A percentile compares a stretch with the other conserved stretches of the same genome.
Evolutionary conservation across 495 filamentous ascomycete genomes (phyloP).

Genomic region (Penicillium ochrochloron): DNA sequence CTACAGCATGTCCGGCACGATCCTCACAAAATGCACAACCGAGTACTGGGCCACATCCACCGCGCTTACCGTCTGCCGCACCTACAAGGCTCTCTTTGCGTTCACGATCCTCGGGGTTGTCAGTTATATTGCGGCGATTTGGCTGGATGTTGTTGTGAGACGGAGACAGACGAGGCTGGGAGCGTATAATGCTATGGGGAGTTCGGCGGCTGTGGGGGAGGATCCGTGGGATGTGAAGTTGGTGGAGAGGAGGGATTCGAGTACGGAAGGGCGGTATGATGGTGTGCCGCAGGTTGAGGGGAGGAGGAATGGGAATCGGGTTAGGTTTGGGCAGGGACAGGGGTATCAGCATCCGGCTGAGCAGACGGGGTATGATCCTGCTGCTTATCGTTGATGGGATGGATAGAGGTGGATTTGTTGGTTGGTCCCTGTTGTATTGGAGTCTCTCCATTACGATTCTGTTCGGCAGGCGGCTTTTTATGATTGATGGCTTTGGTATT

Average conservation of each 20-base stretch:
- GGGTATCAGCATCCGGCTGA: constrained; percentile 30
- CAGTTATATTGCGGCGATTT: constrained; percentile 51
- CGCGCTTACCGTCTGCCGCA: constrained; percentile 63
- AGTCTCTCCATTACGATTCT: constrained; percentile 7
- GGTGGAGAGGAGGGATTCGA: constrained; percentile 30
- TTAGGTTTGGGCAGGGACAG: constrained; percentile 23
- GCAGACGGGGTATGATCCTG: constrained; percentile 44
- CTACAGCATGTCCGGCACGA: constrained; percentile 60
- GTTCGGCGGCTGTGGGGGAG: constrained; percentile 30
- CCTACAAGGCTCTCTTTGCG: constrained; percentile 70
- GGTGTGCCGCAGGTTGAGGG: constrained; percentile 25
- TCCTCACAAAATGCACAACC: constrained; percentile 59
- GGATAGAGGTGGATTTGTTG: background rate
- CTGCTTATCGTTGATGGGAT: constrained; percentile 36
- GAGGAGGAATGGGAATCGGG: constrained; percentile 19
- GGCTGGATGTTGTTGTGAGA: constrained; percentile 55
- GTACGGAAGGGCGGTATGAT: constrained; percentile 26
- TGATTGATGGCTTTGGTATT: constrained; percentile 37
- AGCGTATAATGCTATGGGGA: constrained; percentile 50
- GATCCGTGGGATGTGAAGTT: constrained; percentile 39
- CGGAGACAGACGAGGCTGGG: constrained; percentile 50
- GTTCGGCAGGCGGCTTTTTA: constrained; percentile 46
- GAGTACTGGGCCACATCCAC: constrained; percentile 60
- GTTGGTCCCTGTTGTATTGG: background rate
- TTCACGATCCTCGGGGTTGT: constrained; percentile 59